Conservation (phyloP, 495 filamentous ascomycete species). For the Neurospora sp. region DNA sequence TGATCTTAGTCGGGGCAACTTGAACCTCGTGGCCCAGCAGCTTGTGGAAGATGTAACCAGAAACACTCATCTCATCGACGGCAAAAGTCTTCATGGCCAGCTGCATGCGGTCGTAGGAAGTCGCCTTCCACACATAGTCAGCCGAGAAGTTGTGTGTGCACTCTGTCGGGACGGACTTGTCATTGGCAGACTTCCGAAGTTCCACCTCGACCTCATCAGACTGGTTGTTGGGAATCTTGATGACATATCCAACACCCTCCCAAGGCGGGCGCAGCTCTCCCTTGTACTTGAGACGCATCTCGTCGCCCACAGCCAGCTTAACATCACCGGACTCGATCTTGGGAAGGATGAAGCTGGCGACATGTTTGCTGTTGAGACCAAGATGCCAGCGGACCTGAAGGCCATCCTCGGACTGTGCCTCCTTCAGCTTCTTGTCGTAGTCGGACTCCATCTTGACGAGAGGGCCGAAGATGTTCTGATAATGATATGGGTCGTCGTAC, state of each 20-base stretch:
- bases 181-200: constrained; percentile 59
- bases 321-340: constrained; percentile 98
- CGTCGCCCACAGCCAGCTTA: constrained; percentile 94
- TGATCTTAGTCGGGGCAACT: constrained; percentile 91
- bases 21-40: constrained; percentile 94
- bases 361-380: constrained; percentile 94
- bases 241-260: constrained; percentile 98
- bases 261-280: constrained; percentile 89
- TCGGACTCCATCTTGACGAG: constrained; percentile 99
- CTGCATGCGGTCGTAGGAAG: constrained; percentile 98
- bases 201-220: constrained; percentile 97
- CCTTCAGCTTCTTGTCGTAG: constrained; percentile 97
- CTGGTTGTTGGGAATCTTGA: constrained; percentile 99
- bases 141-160: constrained; percentile 97
- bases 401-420: constrained; percentile 92
- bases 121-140: constrained; percentile 99
- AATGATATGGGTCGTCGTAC: constrained; percentile 97
- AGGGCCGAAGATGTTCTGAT: constrained; percentile 97
- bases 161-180: constrained; percentile 93
- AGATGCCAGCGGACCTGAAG: constrained; percentile 92
- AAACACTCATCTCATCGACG: constrained; percentile 96
- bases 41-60: constrained; percentile 97
- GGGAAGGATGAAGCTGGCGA: constrained; percentile 90
- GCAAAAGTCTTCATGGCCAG: constrained; percentile 99
- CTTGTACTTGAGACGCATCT: constrained; percentile 95